Conservation (phyloP, 805 yeast genomes). For the Lipomyces mesembrius region DNA sequence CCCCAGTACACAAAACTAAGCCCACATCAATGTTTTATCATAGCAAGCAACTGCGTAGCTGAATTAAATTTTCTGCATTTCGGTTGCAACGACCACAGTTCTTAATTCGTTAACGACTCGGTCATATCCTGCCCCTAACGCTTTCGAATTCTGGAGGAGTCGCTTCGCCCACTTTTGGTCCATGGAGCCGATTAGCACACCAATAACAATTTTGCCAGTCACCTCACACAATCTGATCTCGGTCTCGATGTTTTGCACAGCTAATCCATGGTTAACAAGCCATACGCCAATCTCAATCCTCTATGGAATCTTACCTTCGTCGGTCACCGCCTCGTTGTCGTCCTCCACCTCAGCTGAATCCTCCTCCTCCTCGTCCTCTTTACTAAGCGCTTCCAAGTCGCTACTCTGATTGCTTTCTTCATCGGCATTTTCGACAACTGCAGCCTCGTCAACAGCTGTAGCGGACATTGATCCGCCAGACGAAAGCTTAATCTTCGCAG, state of each 20-base stretch:
- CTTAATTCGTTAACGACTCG: conserved; percentile 23
- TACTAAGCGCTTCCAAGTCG: conserved; percentile 7
- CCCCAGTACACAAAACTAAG: not conserved
- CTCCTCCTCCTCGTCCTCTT: conserved; percentile 9
- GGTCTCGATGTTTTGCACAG: conserved; percentile 10
- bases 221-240: conserved; percentile 30
- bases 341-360: conserved; percentile 7
- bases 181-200: conserved; percentile 20
- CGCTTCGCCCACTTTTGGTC: conserved; percentile 12
- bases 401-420: conserved; percentile 4
- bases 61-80: not conserved
- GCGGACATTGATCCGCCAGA: not conserved
- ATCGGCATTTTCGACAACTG: conserved; percentile 10
- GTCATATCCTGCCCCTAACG: conserved; percentile 26
- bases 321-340: conserved; percentile 2
- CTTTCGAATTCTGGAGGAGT: conserved; percentile 15
- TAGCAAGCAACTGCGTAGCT: not conserved
- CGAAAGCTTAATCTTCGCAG: conserved; percentile 15
- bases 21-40: not conserved
- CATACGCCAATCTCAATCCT: not conserved
- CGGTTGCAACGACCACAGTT: not conserved
- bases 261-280: not conserved
- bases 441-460: conserved; percentile 11
- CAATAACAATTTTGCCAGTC: conserved; percentile 30
- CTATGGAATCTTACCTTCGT: conserved; percentile 5